Percentiles rank a stretch among this genome's conserved stretches.
Evolutionary conservation across 345 rosid species (phyloP).

Genomic region (Lagerstroemia speciosa): DNA sequence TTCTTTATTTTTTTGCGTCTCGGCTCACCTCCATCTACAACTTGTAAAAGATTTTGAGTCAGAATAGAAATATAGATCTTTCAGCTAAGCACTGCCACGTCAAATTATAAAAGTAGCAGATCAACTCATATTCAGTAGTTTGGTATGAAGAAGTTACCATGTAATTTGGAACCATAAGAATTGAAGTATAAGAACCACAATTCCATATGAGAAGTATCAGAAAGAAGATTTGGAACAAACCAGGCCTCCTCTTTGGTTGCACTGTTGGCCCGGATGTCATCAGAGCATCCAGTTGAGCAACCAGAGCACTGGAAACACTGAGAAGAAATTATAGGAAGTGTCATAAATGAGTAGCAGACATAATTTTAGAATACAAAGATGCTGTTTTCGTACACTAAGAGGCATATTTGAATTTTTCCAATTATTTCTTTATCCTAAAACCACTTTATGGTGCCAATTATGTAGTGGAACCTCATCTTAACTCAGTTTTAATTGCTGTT

Average conservation of each 20-base stretch:
- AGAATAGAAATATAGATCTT: background rate
- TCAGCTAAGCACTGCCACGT: background rate
- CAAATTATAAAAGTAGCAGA: background rate
- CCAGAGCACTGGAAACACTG: slow-evolving; percentile 48
- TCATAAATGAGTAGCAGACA: background rate
- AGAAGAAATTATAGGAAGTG: slow-evolving; percentile 7
- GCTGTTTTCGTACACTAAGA: background rate
- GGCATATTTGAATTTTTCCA: background rate
- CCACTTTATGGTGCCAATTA: background rate
- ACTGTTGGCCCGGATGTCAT: slow-evolving; percentile 69
- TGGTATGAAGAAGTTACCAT: background rate
- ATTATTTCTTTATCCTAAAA: background rate
- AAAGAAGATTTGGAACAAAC: slow-evolving; percentile 25
- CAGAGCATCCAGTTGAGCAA: slow-evolving; percentile 60
- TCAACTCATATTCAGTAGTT: background rate
- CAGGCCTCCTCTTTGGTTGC: slow-evolving; percentile 70
- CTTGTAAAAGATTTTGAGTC: slow-evolving; percentile 19
- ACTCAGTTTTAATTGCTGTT: background rate
- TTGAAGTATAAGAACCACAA: background rate
- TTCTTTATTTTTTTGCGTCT: slow-evolving; percentile 64
- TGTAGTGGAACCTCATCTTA: background rate
- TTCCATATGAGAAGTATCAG: background rate
- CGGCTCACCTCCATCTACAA: slow-evolving; percentile 72
- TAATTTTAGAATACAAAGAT: background rate
- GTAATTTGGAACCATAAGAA: background rate